Percentiles rank a stretch among this genome's conserved stretches.
These are phyloP conservation scores for Mollisia scopiformis DNA, from an alignment of 2,329 filamentous ascomycete species.

Conservation along the genomic window DNA sequence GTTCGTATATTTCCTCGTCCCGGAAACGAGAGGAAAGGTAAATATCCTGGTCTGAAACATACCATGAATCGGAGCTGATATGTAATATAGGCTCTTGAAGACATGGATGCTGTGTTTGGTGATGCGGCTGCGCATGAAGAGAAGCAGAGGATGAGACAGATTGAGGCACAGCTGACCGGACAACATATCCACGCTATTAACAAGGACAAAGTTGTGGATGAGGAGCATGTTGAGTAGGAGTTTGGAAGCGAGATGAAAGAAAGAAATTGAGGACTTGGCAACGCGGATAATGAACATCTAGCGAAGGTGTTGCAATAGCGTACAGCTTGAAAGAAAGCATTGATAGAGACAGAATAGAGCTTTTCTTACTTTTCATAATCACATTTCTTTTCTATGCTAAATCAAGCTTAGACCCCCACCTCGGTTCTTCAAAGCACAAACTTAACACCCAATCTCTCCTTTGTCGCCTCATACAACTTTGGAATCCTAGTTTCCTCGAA, in stretches of 20 bases:
- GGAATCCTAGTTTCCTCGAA: slow-evolving; percentile 44
- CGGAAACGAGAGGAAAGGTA: slow-evolving; percentile 56
- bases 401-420: not conserved
- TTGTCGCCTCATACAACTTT: slow-evolving; percentile 35
- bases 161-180: slow-evolving; percentile 26
- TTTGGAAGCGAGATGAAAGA: not conserved
- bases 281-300: no score
- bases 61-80: not conserved
- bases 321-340: no score
- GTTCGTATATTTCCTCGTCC: slow-evolving; percentile 58
- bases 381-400: no score
- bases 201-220: slow-evolving; percentile 16
- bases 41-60: not conserved
- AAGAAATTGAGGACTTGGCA: no score
- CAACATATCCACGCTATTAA: slow-evolving; percentile 21
- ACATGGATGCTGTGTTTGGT: slow-evolving; percentile 55
- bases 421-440: not conserved
- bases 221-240: not conserved
- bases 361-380: no score
- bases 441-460: slow-evolving; percentile 23
- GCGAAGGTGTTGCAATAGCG: no score
- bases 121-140: slow-evolving; percentile 42
- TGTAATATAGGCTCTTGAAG: slow-evolving; percentile 48
- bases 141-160: slow-evolving; percentile 29
- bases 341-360: no score